Evolutionary conservation across 192 early-diverging fungal species (phyloP).

Genomic region (Linnemannia exigua): DNA sequence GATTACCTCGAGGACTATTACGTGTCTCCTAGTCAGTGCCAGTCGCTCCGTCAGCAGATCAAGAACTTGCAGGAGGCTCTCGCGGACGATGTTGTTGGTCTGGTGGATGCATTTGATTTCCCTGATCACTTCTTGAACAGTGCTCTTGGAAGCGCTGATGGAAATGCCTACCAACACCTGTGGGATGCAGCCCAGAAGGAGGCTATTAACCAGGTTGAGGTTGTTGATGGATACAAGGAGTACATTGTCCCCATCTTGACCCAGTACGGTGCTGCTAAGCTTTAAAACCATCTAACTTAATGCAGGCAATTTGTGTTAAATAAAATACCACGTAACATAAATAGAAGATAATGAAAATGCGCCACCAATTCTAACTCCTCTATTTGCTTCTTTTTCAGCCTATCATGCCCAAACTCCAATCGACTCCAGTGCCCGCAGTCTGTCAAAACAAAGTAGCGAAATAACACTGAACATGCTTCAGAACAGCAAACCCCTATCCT

Average conservation of each 20-base stretch:
- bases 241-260: constrained; percentile 52
- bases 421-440: not conserved
- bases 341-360: too few relatives aligned
- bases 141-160: constrained; percentile 77
- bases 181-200: constrained; percentile 72
- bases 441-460: not conserved
- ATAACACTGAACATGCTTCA: too few relatives aligned
- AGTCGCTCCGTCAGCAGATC: constrained; percentile 61
- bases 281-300: not conserved
- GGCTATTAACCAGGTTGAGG: constrained; percentile 71
- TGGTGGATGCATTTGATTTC: constrained; percentile 83
- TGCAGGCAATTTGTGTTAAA: not conserved
- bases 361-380: too few relatives aligned
- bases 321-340: not conserved
- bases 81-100: constrained; percentile 74
- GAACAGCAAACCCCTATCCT: not conserved
- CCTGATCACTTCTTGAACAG: constrained; percentile 76
- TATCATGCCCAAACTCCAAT: not conserved
- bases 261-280: constrained; percentile 42
- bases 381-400: too few relatives aligned
- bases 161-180: constrained; percentile 79
- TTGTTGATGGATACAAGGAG: constrained; percentile 66
- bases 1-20: constrained; percentile 64
- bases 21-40: constrained; percentile 60
- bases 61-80: constrained; percentile 66